These are phyloP conservation scores for Rhizopus microsporus DNA, from an alignment of 371 early-diverging fungal species.

Conservation along the genomic window DNA sequence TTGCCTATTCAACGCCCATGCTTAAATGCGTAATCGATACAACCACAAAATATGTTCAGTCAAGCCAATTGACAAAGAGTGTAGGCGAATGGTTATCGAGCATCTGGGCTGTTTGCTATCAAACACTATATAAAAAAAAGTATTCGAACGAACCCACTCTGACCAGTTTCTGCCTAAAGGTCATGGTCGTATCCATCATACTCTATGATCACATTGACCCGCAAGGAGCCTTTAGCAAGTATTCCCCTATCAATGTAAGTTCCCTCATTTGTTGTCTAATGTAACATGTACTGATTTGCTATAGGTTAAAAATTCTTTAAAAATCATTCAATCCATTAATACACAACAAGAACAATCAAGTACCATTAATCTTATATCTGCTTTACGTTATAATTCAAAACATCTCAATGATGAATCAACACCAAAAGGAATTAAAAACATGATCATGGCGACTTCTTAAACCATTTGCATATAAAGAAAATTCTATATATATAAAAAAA, in stretches of 20 bases:
- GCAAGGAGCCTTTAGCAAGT: constrained; percentile 76
- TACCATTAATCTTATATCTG: constrained; percentile 70
- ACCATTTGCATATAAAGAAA: not conserved
- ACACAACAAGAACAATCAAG: constrained; percentile 43
- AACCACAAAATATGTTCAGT: constrained; percentile 56
- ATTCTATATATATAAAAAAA: not conserved
- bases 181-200: constrained; percentile 87
- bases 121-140: constrained; percentile 57
- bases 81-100: constrained; percentile 69
- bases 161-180: constrained; percentile 67
- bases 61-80: constrained; percentile 44
- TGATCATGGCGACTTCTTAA: constrained; percentile 45
- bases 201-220: constrained; percentile 90
- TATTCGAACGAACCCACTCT: constrained; percentile 15
- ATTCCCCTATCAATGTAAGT: constrained; percentile 76
- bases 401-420: constrained; percentile 83
- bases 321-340: constrained; percentile 65
- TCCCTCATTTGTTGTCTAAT: not conserved
- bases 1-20: constrained; percentile 94
- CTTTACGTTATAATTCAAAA: constrained; percentile 78
- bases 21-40: constrained; percentile 84
- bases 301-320: constrained; percentile 68
- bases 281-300: not conserved
- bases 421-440: constrained; percentile 72
- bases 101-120: constrained; percentile 70